A percentile compares a stretch with the other conserved stretches of the same genome.
phyloP scores from a whole-genome alignment of 345 rosid species.

The Murraya koenigii region DNA sequence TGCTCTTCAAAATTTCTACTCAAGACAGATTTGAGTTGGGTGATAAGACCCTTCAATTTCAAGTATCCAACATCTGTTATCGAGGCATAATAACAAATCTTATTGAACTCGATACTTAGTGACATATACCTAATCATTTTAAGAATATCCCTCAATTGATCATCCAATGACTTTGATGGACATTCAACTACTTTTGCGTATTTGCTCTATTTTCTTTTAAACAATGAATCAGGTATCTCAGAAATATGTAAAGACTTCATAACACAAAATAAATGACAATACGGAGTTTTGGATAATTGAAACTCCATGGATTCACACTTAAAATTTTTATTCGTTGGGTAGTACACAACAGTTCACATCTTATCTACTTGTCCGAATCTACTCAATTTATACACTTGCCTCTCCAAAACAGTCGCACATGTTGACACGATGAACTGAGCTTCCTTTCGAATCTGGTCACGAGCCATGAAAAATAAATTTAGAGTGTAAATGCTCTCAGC shows the following conservation, averaged over 20 bases:
- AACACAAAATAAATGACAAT: neutral
- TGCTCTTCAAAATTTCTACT: neutral
- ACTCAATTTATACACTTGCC: too few relatives aligned
- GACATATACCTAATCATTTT: neutral
- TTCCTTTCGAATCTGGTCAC: too few relatives aligned
- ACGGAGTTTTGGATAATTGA: neutral
- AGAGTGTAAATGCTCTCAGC: too few relatives aligned
- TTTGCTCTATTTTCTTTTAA: neutral
- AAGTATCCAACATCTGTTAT: neutral
- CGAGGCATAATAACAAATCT: neutral
- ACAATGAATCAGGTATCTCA: neutral
- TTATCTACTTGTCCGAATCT: too few relatives aligned
- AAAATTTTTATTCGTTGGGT: neutral
- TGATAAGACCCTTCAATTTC: neutral
- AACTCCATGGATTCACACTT: neutral
- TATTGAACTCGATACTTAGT: neutral
- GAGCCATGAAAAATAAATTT: too few relatives aligned
- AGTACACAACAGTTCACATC: neutral
- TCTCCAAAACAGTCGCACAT: too few relatives aligned
- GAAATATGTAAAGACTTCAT: neutral
- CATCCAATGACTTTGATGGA: neutral
- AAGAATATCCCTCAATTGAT: neutral
- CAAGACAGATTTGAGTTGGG: neutral
- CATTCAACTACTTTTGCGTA: neutral
- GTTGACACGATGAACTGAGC: too few relatives aligned